Base-by-base conservation (phyloP, 768 basidiomycete species). In the Kwoniella newhampshirensis region DNA sequence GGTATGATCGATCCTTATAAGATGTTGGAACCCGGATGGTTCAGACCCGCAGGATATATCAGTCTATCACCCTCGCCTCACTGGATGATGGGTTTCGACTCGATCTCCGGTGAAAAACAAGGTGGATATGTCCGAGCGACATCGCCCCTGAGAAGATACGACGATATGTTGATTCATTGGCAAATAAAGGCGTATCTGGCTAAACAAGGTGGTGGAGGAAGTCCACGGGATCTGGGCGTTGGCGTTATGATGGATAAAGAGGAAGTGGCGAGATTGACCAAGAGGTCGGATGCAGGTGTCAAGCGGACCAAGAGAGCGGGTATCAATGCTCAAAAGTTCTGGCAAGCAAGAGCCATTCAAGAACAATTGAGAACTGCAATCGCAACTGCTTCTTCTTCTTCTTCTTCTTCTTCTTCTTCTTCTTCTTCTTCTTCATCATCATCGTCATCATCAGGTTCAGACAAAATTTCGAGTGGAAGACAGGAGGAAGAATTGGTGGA, bases 51-150 rank as follows among this genome's bases (percentile, higher is more conserved):
- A 15, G 56, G 56, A 1, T 51, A 43, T 37, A 32, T 58, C 11
- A 41, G 50, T 15, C 11, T 45, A 4, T 39, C 32, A 26, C 63
- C 48, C 5, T 6, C 28, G 20, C 44, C 27, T 17, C 93, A 98
- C 70, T 85, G 80, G 80, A 71, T 75, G 4, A 75, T 97, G 66
- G 91, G 87, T 0, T 73, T 89, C n/a, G 49, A 49, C 11, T 79
- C 80, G 2, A 81, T 82, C 1, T 18, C 41, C 4, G 83, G 83
- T 39, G 87, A 32, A 87, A 61, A n/a, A n/a, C n/a, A n/a, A n/a
- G n/a, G n/a, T n/a, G 93, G 93, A 3, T 99, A 99, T 73, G 77
- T 81, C 17, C 83, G 88, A 20, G 84, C 82, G 8, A 97, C 96
- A 8, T 90, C 87, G 4, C 96, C 96, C 0, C 78, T 99, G 41